Base-by-base conservation (phyloP, 352 stramenopile species). In the Phytophthora litchii region DNA sequence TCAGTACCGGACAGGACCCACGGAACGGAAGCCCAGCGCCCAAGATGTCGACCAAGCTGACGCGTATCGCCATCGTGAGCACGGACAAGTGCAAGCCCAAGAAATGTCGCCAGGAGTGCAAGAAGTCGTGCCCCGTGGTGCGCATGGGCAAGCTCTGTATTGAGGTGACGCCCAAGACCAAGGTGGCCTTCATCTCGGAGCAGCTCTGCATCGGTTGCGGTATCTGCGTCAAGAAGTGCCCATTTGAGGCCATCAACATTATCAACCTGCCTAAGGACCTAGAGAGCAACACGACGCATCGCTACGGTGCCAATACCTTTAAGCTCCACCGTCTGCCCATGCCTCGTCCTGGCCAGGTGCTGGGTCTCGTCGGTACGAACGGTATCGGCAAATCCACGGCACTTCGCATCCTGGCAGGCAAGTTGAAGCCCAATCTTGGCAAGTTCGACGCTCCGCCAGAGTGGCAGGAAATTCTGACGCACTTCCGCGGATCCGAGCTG, bases 171-270 rank as follows among this genome's bases (percentile, higher is more conserved):
- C 91, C 91, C 36, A 99, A 97, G 67, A 91, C 54, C 77, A 99
- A 99, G 80, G 87, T 99, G 47, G 96, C 96, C 9, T 99, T 98
- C 80, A 98, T 99, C 70, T 98, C 94, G 36, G 98, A 99, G 78
- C 67, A 98, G 78, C 92, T 99, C 19, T 99, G 98, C 75, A 99
- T 99, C 64, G 98, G 97, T 66, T 99, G 98, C 72, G 97, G 97
- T 88, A 99, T 99, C 70, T 99, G 98, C 75, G 97, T 99, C 7
- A 99, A 99, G 85, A 99, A 99, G 74, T 99, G 98, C 70, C 98
- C 98, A 19, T 99, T 99, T 62, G 97, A 99, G 56, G 98, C 98
- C 29, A 99, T 99, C 57, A 96, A 94, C 67, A 99, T 99, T 64
- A 99, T 99, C 88, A 99, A 99, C 74, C 70, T 99, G 51, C 98